Evolutionary conservation across 2,329 filamentous ascomycete genomes (phyloP).

Genomic region (Cercospora sojina): DNA sequence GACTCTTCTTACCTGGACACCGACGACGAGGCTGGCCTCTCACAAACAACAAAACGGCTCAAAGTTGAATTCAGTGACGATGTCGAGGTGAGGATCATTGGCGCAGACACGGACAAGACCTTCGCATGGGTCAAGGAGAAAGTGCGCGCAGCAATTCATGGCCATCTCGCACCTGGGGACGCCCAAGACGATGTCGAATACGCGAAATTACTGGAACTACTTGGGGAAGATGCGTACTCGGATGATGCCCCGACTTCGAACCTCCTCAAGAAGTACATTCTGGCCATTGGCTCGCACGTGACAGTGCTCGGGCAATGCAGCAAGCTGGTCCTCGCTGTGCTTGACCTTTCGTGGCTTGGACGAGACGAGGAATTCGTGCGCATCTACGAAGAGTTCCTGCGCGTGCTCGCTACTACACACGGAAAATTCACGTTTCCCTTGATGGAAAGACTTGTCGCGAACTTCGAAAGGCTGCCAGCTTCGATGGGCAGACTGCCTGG

Average conservation of each 20-base stretch:
- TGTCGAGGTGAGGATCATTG: slow-evolving; percentile 48
- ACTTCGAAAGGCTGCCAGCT: slow-evolving; percentile 65
- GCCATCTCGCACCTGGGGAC: slow-evolving; percentile 40
- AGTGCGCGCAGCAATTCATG: slow-evolving; percentile 53
- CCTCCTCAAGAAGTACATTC: slow-evolving; percentile 57
- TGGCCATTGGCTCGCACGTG: slow-evolving; percentile 58
- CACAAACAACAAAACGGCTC: slow-evolving; percentile 45
- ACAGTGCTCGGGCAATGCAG: slow-evolving; percentile 57
- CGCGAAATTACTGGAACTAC: slow-evolving; percentile 47
- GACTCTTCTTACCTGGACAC: slow-evolving; percentile 40
- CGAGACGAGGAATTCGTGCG: slow-evolving; percentile 60
- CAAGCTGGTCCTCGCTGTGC: slow-evolving; percentile 57
- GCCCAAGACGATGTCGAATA: slow-evolving; percentile 57
- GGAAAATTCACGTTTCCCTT: slow-evolving; percentile 73
- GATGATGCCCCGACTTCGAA: slow-evolving; percentile 52
- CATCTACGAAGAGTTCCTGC: slow-evolving; percentile 57
- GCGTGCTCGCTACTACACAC: slow-evolving; percentile 74
- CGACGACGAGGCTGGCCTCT: slow-evolving; percentile 38
- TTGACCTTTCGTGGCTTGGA: slow-evolving; percentile 62
- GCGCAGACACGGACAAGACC: slow-evolving; percentile 53
- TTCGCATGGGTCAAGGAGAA: slow-evolving; percentile 60
- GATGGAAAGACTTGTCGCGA: slow-evolving; percentile 75
- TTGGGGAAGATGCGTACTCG: slow-evolving; percentile 32
- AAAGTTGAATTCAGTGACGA: slow-evolving; percentile 52
- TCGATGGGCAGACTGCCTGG: slow-evolving; percentile 55